Evolutionary conservation across 768 basidiomycete genomes (phyloP), one percentile per base, ranked within the genome.

Genomic region (Hericium coralloides): DNA sequence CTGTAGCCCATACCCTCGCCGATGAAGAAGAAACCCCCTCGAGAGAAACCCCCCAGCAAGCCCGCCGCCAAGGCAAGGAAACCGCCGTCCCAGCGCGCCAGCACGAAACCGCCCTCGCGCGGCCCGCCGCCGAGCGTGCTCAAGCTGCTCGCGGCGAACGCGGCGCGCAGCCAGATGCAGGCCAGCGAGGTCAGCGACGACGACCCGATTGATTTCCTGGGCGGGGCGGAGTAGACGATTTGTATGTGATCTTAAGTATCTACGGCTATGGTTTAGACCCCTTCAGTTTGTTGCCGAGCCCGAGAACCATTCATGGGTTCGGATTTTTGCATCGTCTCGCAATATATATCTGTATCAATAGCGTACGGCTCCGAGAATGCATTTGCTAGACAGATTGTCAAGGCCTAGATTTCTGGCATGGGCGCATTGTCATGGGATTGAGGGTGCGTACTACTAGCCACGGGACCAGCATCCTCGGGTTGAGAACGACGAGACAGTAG

Each of bases 201-300:
- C 7, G 77, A 79, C 56, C 75, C 76, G 26, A 68, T 79, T 49
- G 76, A 79, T 58, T 79, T 76, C 59, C 66, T 79, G 38, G 72
- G 74, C 31, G 31, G 31, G 1, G 31, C 31, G 1, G 31, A 18
- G 43, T n/a, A 3, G 43, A 45, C 14, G 9, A 45, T 45, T 5
- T 45, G 43, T 45, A 45, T n/a, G 43, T 45, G n/a, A 45, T 45
- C 43, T 17, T n/a, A 3, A 20, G 17, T 45, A 20, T 45, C n/a
- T 45, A 18, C 18, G n/a, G 17, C n/a, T 45, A 18, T 45, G n/a
- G 17, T 45, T 18, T 3, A 7, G 31, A 31, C 4, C 31, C 31
- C 31, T 31, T 31, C 31, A 31, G 10, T 8, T 31, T 31, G 7
- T 31, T 45, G 20, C 15, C 43, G 6, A 15, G 15, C 43, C 15